A percentile compares a stretch with the other conserved stretches of the same genome.
Conservation (phyloP, 129 eudicot species). For the Logfia minima region DNA sequence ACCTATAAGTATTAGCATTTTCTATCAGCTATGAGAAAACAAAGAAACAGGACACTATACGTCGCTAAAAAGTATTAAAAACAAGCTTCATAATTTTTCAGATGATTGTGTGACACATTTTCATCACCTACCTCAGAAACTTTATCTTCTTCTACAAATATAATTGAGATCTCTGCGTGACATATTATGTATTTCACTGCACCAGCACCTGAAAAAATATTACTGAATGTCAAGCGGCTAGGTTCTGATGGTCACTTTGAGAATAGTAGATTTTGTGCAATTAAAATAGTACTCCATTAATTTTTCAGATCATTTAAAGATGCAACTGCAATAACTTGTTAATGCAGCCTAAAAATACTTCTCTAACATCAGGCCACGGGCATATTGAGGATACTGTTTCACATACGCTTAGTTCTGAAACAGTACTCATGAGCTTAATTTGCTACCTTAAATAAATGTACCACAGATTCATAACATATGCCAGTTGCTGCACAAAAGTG, state of each 20-base stretch:
- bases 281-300: neutral
- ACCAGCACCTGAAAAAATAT: constrained; percentile 62
- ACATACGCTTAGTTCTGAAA: too few species aligned
- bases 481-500: neutral
- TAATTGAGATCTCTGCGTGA: constrained; percentile 76
- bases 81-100: neutral
- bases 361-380: neutral
- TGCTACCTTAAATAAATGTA: neutral
- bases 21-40: neutral
- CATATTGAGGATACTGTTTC: neutral
- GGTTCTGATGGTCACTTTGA: neutral
- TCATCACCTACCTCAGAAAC: constrained; percentile 60
- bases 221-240: constrained; percentile 1
- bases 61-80: neutral
- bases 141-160: constrained; percentile 71
- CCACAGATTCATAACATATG: neutral
- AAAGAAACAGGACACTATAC: neutral
- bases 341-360: neutral
- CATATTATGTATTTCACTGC: constrained; percentile 83
- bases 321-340: neutral
- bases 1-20: constrained; percentile 40
- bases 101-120: neutral
- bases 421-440: too few species aligned
- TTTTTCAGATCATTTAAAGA: neutral
- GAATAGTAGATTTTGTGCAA: neutral